These are phyloP conservation scores for Ceratobasidium sp. DNA, from an alignment of 1,284 basidiomycete species.

Conservation along the genomic window DNA sequence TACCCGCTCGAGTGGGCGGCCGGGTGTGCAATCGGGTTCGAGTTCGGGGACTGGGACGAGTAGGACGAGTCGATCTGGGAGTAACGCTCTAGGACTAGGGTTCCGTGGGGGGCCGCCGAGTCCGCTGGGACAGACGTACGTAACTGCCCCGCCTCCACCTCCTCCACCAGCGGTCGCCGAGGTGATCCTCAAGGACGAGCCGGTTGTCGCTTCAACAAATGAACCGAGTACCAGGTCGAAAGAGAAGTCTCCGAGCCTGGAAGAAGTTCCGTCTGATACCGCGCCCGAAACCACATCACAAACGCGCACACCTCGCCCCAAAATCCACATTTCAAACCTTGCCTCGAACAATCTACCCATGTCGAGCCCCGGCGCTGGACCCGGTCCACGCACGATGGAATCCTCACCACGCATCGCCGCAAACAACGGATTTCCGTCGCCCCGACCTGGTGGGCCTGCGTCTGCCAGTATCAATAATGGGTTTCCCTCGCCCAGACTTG, in stretches of 20 bases:
- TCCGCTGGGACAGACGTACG: conserved; percentile 22
- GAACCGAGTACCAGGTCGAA: neutral
- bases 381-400: conserved; percentile 41
- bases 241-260: neutral
- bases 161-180: neutral
- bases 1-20: conserved; percentile 30
- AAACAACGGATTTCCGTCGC: conserved; percentile 8
- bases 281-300: neutral
- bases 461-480: neutral
- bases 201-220: neutral
- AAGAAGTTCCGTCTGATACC: neutral
- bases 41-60: conserved; percentile 19
- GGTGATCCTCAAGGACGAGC: neutral
- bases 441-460: neutral
- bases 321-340: conserved; percentile 22
- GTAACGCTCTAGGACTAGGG: conserved; percentile 17
- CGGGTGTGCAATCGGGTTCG: conserved; percentile 16
- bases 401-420: conserved; percentile 15
- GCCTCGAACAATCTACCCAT: conserved; percentile 28
- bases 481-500: conserved; percentile 17
- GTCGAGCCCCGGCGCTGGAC: conserved; percentile 38
- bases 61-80: neutral
- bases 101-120: conserved; percentile 6
- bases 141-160: neutral
- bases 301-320: neutral